phyloP scores from a whole-genome alignment of 331 rosid species.

The Prunus yedoensis region DNA sequence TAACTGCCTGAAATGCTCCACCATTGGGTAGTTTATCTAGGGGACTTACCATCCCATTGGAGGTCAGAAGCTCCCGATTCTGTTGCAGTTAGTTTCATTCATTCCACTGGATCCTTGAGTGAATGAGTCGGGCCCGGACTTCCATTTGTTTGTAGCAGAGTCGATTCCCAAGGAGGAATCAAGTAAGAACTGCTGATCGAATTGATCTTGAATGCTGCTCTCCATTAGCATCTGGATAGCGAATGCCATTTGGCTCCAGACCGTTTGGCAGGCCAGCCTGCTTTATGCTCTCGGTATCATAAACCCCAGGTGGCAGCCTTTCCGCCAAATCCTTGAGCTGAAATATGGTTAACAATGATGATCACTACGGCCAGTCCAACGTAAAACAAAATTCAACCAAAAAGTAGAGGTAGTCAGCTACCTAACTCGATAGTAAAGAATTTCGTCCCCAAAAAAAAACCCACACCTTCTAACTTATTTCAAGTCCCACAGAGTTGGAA shows the following conservation, averaged over 20 bases:
- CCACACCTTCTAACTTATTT: no score
- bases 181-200: conserved; percentile 61
- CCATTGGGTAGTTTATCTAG: conserved; percentile 53
- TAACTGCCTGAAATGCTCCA: conserved; percentile 35
- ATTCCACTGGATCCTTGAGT: conserved; percentile 46
- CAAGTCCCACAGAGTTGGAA: no score
- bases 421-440: no score
- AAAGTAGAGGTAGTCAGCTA: no score
- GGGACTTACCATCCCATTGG: conserved; percentile 44
- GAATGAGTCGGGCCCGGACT: conserved; percentile 28
- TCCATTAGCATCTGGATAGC: conserved; percentile 48
- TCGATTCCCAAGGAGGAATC: conserved; percentile 57
- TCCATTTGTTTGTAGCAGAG: conserved; percentile 44
- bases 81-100: conserved; percentile 44
- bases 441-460: no score
- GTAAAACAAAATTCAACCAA: no score
- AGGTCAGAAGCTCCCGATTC: conserved; percentile 33
- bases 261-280: conserved; percentile 49
- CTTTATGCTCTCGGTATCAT: no score
- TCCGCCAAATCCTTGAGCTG: no score
- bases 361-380: no score
- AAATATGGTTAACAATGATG: no score
- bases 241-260: conserved; percentile 59
- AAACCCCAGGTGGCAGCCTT: no score
- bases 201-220: conserved; percentile 55